Conservation (phyloP, 2,329 filamentous ascomycete species). For the Colletotrichum viniferum region DNA sequence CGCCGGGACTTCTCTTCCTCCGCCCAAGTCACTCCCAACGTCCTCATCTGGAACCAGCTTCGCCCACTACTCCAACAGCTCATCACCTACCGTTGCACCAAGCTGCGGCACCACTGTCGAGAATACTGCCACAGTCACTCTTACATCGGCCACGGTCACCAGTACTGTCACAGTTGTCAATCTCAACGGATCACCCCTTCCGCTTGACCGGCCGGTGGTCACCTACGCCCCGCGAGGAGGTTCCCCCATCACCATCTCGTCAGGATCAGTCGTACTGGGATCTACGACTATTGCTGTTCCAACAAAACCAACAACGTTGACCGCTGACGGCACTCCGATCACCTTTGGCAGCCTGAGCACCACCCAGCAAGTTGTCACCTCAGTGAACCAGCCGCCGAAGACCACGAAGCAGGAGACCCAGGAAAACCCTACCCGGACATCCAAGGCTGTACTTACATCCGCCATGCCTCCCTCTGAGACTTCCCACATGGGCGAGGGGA, state of each 20-base stretch:
- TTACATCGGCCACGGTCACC: neutral
- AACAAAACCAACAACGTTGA: neutral
- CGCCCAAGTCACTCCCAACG: neutral
- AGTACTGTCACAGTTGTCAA: neutral
- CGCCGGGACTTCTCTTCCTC: neutral
- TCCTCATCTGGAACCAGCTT: neutral
- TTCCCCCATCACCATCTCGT: neutral
- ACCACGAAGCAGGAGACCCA: neutral
- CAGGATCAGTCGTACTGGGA: neutral
- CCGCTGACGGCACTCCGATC: neutral
- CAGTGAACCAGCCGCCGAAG: neutral
- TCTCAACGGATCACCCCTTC: neutral
- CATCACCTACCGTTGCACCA: neutral
- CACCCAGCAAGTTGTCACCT: fast-evolving
- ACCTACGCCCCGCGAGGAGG: neutral
- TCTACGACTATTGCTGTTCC: neutral
- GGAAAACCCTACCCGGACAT: neutral
- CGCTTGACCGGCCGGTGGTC: neutral
- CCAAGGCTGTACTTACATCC: neutral
- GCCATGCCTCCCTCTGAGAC: neutral
- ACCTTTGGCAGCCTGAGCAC: neutral
- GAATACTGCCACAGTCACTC: neutral
- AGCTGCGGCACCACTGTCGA: neutral
- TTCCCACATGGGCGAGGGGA: neutral
- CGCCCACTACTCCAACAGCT: neutral